Conservation (phyloP, 2,329 filamentous ascomycete species). For the Fonsecaea multimorphosa region DNA sequence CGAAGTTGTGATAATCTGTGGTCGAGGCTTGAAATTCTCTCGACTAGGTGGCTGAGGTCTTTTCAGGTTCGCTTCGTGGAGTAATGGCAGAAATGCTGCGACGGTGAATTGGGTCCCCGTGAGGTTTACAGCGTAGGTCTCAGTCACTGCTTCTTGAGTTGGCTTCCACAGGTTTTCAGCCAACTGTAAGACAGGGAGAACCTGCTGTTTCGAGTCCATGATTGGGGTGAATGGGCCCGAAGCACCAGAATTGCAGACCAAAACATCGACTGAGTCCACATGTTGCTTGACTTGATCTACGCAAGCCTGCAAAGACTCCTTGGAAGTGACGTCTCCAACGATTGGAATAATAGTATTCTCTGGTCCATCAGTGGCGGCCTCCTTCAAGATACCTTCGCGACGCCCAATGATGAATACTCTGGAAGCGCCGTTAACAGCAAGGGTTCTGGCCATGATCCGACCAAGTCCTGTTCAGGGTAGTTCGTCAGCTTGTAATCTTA, state of each 20-base stretch:
- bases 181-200: conserved; percentile 47
- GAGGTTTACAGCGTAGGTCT: conserved; percentile 46
- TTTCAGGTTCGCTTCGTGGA: conserved; percentile 51
- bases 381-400: conserved; percentile 52
- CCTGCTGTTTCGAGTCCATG: conserved; percentile 27
- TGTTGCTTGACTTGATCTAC: conserved; percentile 49
- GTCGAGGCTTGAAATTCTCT: conserved; percentile 41
- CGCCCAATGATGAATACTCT: conserved; percentile 62
- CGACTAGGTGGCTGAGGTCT: conserved; percentile 42
- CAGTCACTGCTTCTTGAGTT: conserved; percentile 43
- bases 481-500: no score
- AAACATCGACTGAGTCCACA: conserved; percentile 47
- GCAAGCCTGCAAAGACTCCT: conserved; percentile 42
- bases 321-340: conserved; percentile 52
- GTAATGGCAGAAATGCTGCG: conserved; percentile 50
- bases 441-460: conserved; percentile 52
- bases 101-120: conserved; percentile 48
- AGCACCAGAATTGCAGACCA: conserved; percentile 49
- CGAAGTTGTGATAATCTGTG: conserved; percentile 56
- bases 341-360: conserved; percentile 51
- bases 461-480: no score
- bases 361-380: conserved; percentile 50
- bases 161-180: conserved; percentile 45
- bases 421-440: conserved; percentile 56
- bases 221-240: conserved; percentile 48